A percentile compares a stretch with the other conserved stretches of the same genome.
These are phyloP conservation scores for Verticillium zaregamsianum DNA, from an alignment of 2,329 filamentous ascomycete species.

Conservation along the genomic window DNA sequence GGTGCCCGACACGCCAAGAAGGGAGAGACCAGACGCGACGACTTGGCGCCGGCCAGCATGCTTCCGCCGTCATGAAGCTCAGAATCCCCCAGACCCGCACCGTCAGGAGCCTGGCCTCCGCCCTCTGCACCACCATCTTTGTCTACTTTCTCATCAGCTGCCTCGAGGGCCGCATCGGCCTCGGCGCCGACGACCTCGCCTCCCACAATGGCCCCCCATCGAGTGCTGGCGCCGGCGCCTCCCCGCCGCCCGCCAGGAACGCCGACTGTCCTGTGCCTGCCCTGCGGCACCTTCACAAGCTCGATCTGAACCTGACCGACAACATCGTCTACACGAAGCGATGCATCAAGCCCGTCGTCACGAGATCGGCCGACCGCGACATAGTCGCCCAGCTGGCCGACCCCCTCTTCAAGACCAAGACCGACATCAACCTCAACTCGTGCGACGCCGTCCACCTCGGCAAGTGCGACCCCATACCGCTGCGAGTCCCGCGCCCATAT, in stretches of 20 bases:
- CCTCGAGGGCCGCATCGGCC: neutral
- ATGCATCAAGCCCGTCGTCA: slow-evolving; percentile 35
- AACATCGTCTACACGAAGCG: slow-evolving; percentile 39
- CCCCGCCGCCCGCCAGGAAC: neutral
- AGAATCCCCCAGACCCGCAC: neutral
- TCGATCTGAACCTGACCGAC: slow-evolving; percentile 30
- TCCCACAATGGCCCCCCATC: neutral
- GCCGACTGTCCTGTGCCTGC: slow-evolving; percentile 9
- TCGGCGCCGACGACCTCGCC: neutral
- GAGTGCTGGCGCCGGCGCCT: neutral
- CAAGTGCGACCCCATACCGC: slow-evolving; percentile 37
- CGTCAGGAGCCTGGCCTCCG: neutral
- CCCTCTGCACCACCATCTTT: neutral
- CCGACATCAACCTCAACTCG: slow-evolving; percentile 16
- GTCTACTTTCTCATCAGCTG: slow-evolving; percentile 1
- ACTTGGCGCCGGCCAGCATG: neutral
- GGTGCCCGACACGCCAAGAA: neutral
- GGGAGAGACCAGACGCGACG: neutral
- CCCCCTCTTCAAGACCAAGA: slow-evolving; percentile 30
- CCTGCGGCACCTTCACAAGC: slow-evolving; percentile 20
- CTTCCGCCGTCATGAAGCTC: slow-evolving; percentile 1
- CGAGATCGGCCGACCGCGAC: slow-evolving; percentile 28
- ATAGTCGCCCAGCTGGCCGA: slow-evolving; percentile 30
- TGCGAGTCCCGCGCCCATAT: slow-evolving; percentile 42
- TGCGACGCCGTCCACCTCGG: slow-evolving; percentile 20